A percentile compares a stretch with the other conserved stretches of the same genome.
Conservation (phyloP, 164 flowering plant genomes). For the Vitis labrusca region DNA sequence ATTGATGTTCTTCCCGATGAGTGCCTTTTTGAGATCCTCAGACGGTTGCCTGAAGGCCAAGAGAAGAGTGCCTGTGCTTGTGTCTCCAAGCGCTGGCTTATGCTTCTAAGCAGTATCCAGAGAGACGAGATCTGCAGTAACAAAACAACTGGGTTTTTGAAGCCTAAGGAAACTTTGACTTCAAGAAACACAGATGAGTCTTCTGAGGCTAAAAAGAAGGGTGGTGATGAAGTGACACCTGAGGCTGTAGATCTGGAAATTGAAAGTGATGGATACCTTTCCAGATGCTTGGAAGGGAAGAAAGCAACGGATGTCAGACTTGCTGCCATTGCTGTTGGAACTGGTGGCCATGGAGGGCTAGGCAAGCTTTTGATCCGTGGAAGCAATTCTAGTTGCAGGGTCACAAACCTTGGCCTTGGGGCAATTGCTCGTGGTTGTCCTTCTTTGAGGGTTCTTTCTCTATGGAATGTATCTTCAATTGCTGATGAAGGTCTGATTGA, state of each 20-base stretch:
- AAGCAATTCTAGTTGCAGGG: conserved; percentile 43
- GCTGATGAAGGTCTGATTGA: conserved; percentile 65
- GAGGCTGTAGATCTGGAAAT: conserved; percentile 25
- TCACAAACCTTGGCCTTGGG: conserved; percentile 61
- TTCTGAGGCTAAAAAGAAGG: conserved; percentile 7
- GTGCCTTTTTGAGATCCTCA: conserved; percentile 76
- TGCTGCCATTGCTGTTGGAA: conserved; percentile 81
- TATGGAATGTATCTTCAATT: conserved; percentile 59
- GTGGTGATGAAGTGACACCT: conserved; percentile 4
- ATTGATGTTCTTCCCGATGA: conserved; percentile 79
- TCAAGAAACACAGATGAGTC: conserved; percentile 3
- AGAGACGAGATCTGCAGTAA: conserved; percentile 36
- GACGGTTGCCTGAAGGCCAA: conserved; percentile 53
- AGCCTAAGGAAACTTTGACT: conserved; percentile 6
- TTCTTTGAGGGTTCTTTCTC: conserved; percentile 59
- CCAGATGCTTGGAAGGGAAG: conserved; percentile 77
- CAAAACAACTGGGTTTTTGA: conserved; percentile 3
- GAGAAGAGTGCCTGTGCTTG: conserved; percentile 64
- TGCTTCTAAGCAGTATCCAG: conserved; percentile 52
- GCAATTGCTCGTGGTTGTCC: conserved; percentile 82
- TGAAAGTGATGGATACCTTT: conserved; percentile 55
- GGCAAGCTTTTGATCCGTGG: conserved; percentile 75
- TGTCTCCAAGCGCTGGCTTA: conserved; percentile 81
- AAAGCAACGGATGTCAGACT: conserved; percentile 85
- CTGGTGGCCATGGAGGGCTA: conserved; percentile 67